phyloP scores from a whole-genome alignment of 2,329 filamentous ascomycete genomes.

The Hortaea werneckii region DNA sequence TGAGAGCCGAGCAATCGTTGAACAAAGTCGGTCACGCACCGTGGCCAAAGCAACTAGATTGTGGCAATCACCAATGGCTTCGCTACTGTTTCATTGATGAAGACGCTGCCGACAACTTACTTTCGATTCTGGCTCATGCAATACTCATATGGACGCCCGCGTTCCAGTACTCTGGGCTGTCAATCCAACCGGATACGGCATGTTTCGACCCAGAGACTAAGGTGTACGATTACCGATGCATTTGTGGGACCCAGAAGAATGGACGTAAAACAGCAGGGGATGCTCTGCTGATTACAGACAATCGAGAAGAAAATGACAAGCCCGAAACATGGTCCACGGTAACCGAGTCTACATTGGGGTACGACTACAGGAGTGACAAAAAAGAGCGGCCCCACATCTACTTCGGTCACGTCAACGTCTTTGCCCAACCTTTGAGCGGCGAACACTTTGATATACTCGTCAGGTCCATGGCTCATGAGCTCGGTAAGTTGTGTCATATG shows the following conservation, averaged over 20 bases:
- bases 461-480: slow-evolving; percentile 7
- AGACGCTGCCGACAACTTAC: neutral
- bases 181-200: neutral
- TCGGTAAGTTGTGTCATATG: too few relatives aligned
- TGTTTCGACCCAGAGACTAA: neutral
- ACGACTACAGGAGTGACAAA: neutral
- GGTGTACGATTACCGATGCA: neutral
- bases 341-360: neutral
- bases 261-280: neutral
- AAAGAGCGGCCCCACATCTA: neutral
- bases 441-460: neutral
- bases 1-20: neutral
- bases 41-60: neutral
- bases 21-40: neutral
- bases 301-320: neutral
- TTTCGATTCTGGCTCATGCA: neutral
- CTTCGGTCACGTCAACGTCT: neutral
- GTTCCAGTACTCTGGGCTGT: neutral
- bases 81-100: neutral
- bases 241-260: neutral
- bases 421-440: neutral
- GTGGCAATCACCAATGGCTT: neutral
- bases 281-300: neutral
- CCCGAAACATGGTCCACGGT: neutral
- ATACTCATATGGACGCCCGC: neutral